phyloP scores from a whole-genome alignment of 352 stramenopile genomes.

The Globisporangium irregulare region DNA sequence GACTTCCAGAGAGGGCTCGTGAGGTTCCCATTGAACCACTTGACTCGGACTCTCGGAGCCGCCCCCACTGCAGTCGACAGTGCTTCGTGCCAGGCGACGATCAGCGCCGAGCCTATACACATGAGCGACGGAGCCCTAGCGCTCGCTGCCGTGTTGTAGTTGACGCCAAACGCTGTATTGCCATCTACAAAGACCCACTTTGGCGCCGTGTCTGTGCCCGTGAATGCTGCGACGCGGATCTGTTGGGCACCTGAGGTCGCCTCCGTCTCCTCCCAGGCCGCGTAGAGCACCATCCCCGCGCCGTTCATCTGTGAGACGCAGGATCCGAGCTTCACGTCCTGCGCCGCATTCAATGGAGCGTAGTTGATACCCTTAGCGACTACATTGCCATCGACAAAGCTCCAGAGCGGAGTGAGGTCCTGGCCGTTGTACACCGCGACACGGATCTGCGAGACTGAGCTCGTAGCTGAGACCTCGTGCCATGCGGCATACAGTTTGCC shows the following conservation, averaged over 20 bases:
- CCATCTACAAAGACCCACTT: slow-evolving; percentile 57
- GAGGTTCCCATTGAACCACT: slow-evolving; percentile 43
- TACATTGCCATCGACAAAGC: slow-evolving; percentile 55
- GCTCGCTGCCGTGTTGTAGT: slow-evolving; percentile 27
- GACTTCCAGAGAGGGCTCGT: slow-evolving; percentile 31
- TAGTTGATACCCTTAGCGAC: slow-evolving; percentile 43
- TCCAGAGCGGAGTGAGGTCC: slow-evolving; percentile 38
- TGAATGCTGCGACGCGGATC: slow-evolving; percentile 53
- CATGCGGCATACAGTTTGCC: slow-evolving; percentile 56
- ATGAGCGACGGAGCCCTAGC: slow-evolving; percentile 34
- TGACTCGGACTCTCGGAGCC: slow-evolving; percentile 25
- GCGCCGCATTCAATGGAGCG: slow-evolving; percentile 24
- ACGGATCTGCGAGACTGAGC: slow-evolving; percentile 35
- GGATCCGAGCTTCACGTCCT: slow-evolving; percentile 36
- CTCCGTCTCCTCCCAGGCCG: slow-evolving; percentile 48
- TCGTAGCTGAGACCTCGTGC: slow-evolving; percentile 35
- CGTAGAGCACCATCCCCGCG: slow-evolving; percentile 32
- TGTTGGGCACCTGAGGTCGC: slow-evolving; percentile 25
- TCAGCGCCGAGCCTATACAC: slow-evolving; percentile 34
- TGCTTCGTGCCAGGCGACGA: slow-evolving; percentile 57
- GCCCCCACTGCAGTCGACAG: slow-evolving; percentile 6
- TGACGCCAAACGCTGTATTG: slow-evolving; percentile 38
- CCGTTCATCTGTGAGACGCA: slow-evolving; percentile 27
- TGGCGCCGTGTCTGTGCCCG: slow-evolving; percentile 32
- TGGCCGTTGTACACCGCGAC: slow-evolving; percentile 53